Base-by-base conservation (phyloP, 2,329 filamentous ascomycete genomes). In the Diaporthe destruens region DNA sequence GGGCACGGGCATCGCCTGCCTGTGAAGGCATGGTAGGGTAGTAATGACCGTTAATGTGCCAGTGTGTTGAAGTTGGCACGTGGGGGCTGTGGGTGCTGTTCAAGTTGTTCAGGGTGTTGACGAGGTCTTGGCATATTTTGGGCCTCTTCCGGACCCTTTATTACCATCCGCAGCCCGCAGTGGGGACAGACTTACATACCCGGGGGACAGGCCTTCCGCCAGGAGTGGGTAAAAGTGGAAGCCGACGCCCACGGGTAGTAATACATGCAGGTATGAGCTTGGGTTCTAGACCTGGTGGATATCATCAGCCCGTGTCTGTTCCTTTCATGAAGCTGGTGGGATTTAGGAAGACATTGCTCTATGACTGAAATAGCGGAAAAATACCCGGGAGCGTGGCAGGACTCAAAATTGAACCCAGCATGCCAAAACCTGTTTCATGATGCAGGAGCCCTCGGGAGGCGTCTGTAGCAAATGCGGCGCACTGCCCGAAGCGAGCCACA, bases 401-500 rank as follows among this genome's bases (percentile, higher is more conserved):
- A 18, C 20, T 18, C 42, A 47, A n/a, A 6, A 47, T 51, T 44
- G 18, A 65, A 65, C 12, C 44, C 61, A n/a, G 16, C 11, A 36
- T 53, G 61, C 23, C 51, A 65, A 51, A 65, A 9, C 29, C 42
- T 65, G 59, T 65, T 51, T 36, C 44, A 51, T 29, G 25, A 36
- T 25, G 44, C 32, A 34, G 61, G 61, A n/a, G n/a, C n/a, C n/a
- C n/a, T n/a, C n/a, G n/a, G n/a, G n/a, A 65, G 44, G 29, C n/a
- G 29, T 18, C 6, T 51, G 61, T 16, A 25, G 29, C 42, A 32
- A 65, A 65, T 7, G 44, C 49, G 59, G 59, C n/a, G 59, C 59
- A 51, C 20, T 8, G 12, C 18, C 61, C 61, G 61, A 65, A 65
- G 61, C 44, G 61, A 51, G 32, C 61, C 61, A 65, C 29, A 65